phyloP scores from a whole-genome alignment of 148 eudicot species.

The Silene uniflora region DNA sequence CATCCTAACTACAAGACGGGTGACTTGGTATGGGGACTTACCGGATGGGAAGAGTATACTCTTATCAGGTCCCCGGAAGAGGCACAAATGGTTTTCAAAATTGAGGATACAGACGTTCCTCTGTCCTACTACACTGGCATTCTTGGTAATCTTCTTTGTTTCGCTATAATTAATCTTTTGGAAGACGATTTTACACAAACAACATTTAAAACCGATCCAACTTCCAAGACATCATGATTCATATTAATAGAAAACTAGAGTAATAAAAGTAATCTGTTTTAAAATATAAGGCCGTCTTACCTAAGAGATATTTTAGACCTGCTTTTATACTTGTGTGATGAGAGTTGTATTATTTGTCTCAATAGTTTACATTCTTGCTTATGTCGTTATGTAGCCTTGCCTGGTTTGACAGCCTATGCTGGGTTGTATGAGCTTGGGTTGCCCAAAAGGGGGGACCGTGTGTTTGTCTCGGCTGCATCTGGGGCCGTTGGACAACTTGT shows the following conservation, averaged over 20 bases:
- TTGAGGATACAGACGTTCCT: constrained; percentile 56
- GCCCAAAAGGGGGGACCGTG: constrained; percentile 45
- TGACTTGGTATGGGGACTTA: constrained; percentile 54
- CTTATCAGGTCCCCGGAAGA: constrained; percentile 23
- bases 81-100: constrained; percentile 31
- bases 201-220: no score
- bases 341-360: no score
- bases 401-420: constrained; percentile 51
- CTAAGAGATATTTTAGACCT: no score
- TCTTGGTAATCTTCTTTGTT: constrained; percentile 39
- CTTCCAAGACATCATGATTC: no score
- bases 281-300: no score
- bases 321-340: no score
- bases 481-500: constrained; percentile 63
- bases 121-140: constrained; percentile 64
- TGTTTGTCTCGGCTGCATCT: constrained; percentile 47
- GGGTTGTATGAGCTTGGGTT: constrained; percentile 43
- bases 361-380: no score
- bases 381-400: constrained; percentile 36
- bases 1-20: constrained; percentile 48
- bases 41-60: constrained; percentile 63
- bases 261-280: no score
- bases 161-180: background rate
- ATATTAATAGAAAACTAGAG: no score
- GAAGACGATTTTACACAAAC: no score